phyloP scores from a whole-genome alignment of 225 moss, liverwort and hornwort species.

The Polytrichum commune region DNA sequence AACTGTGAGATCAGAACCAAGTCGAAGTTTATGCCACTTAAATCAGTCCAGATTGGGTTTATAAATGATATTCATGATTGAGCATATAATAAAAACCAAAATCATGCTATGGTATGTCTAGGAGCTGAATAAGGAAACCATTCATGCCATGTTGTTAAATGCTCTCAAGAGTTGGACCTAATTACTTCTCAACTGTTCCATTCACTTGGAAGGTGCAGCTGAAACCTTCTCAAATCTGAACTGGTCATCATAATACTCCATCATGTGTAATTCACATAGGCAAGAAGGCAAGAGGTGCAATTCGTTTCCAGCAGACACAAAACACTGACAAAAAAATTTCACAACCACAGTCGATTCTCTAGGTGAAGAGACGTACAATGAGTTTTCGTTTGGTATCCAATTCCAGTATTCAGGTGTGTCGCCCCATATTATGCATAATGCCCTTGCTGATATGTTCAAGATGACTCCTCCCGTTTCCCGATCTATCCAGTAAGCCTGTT shows the following conservation, averaged over 20 bases:
- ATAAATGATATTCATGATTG: neutral
- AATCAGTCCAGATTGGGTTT: neutral
- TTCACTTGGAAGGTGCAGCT: neutral
- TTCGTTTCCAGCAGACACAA: neutral
- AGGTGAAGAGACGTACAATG: conserved; percentile 5
- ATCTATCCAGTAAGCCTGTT: conserved; percentile 5
- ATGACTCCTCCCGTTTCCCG: neutral
- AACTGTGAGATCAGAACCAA: neutral
- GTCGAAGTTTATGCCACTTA: neutral
- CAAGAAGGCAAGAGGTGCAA: neutral
- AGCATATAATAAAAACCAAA: neutral
- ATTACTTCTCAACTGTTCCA: neutral
- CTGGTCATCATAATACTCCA: no score
- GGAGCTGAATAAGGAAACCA: neutral
- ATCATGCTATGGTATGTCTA: neutral
- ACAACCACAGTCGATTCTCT: neutral
- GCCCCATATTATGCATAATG: neutral
- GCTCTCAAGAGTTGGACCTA: neutral
- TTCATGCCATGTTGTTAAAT: neutral
- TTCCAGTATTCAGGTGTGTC: neutral
- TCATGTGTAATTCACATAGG: neutral
- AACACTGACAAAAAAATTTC: neutral
- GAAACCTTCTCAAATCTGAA: no score
- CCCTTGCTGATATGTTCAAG: neutral
- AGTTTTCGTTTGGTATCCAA: neutral